Base-by-base conservation (phyloP, 805 yeast genomes). In the Yamadazyma philogaea region DNA sequence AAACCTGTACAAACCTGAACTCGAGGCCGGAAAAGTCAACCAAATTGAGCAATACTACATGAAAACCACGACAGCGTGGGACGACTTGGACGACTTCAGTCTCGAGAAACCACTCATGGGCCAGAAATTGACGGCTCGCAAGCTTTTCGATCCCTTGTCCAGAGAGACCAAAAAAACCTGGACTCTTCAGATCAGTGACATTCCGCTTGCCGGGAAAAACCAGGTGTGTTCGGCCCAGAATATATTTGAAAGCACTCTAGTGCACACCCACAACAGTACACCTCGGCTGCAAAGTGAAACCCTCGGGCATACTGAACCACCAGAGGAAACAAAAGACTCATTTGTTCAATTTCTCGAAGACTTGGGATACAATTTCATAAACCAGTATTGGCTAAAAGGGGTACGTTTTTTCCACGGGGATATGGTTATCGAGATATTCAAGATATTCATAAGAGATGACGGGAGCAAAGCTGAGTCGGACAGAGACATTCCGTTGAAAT, bases 131-230 rank as follows among this genome's bases (percentile, higher is more conserved):
- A 48, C 56, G 28, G 68, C 62, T 14, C 61, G 54, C 26, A 53
- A 64, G 33, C 52, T 68, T 17, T 68, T 70, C 43, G 51, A 52
- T 24, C 41, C 45, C 2, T 15, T 17, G 11, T 7, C 31, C 5
- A 12, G 21, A 20, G 35, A 30, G 6, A 38, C 19, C 44, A 48
- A 53, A 48, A 43, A 68, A 53, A 48, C 63, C 31, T 85, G 90
- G 91, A 73, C 82, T 1, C 53, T 85, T 6, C 84, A 78, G 50
- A 68, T 81, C 19, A 68, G 78, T 4, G 95, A 86, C 60, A 82
- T 86, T 10, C 93, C 93, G 1, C 77, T 82, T 6, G 90, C 87
- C 7, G 91, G 91, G 3, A 63, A 73, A 77, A 54, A 74, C 76
- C 59, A 82, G 75, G 42, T 75, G 73, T 18, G 79, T 76, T 45